These are phyloP conservation scores for Biancaea sappan DNA, from an alignment of 306 rosid genomes.

Conservation along the genomic window DNA sequence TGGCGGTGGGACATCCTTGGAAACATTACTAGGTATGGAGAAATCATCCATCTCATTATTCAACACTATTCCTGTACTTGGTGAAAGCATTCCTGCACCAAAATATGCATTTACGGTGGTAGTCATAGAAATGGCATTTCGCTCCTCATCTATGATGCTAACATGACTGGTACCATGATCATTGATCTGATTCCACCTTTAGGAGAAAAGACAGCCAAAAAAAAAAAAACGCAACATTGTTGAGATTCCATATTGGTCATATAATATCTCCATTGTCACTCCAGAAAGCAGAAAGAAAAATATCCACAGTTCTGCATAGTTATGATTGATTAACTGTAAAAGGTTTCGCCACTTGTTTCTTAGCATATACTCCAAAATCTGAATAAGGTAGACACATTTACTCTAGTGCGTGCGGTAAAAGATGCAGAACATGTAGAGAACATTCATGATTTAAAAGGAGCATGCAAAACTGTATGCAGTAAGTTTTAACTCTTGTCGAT, in stretches of 20 bases:
- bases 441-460: background rate
- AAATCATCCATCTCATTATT: slow-evolving; percentile 96
- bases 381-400: background rate
- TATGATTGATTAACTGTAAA: slow-evolving; percentile 11
- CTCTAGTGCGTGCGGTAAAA: background rate
- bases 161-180: slow-evolving; percentile 93
- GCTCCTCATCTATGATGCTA: slow-evolving; percentile 52
- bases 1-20: slow-evolving; percentile 58
- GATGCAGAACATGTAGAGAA: background rate
- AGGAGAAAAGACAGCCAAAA: too few species aligned
- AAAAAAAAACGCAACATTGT: slow-evolving; percentile 8
- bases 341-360: slow-evolving; percentile 16
- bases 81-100: slow-evolving; percentile 69
- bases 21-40: slow-evolving; percentile 59
- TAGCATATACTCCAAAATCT: slow-evolving; percentile 9
- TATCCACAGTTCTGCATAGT: background rate
- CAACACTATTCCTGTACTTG: slow-evolving; percentile 77
- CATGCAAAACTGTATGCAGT: background rate
- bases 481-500: slow-evolving; percentile 10
- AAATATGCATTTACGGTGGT: slow-evolving; percentile 66
- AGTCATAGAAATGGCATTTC: slow-evolving; percentile 86
- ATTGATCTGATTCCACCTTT: slow-evolving; percentile 72
- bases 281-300: background rate
- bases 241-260: background rate
- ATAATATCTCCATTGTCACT: background rate